Conservation (phyloP, 495 filamentous ascomycete genomes). For the Xylaria bambusicola region DNA sequence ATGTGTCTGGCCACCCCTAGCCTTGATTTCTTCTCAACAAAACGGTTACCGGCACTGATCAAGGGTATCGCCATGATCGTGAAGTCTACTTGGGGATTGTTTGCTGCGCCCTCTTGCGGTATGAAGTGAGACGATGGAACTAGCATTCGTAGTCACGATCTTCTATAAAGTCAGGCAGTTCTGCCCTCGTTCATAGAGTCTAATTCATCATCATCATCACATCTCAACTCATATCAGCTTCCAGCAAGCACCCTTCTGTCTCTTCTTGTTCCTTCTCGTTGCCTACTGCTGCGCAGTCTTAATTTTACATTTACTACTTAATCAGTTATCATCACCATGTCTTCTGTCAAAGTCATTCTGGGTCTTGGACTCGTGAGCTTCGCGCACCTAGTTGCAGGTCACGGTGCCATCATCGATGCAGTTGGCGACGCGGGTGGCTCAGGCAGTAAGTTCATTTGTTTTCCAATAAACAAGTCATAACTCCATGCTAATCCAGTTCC, state of each 20-base stretch:
- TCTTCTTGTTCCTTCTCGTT: conserved; percentile 8
- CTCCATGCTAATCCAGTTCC: conserved; percentile 4
- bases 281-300: conserved; percentile 38
- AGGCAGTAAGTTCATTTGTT: conserved; percentile 42
- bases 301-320: conserved; percentile 11
- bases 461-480: no score
- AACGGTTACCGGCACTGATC: conserved; percentile 2
- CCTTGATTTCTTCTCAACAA: background rate
- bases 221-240: conserved; percentile 19
- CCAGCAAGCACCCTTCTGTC: conserved; percentile 18
- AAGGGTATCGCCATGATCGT: no score
- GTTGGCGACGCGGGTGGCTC: conserved; percentile 51
- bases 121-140: background rate
- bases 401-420: conserved; percentile 51
- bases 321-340: conserved; percentile 28
- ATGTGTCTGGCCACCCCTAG: conserved; percentile 1
- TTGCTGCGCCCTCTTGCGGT: no score
- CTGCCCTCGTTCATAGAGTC: conserved; percentile 11
- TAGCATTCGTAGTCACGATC: background rate
- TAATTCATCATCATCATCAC: background rate
- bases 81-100: no score
- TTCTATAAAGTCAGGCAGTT: conserved; percentile 25
- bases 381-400: conserved; percentile 44
- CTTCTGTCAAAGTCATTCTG: conserved; percentile 34
- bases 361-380: conserved; percentile 34